Conservation (phyloP, 139 green algal species). For the Pleodorina starrii region DNA sequence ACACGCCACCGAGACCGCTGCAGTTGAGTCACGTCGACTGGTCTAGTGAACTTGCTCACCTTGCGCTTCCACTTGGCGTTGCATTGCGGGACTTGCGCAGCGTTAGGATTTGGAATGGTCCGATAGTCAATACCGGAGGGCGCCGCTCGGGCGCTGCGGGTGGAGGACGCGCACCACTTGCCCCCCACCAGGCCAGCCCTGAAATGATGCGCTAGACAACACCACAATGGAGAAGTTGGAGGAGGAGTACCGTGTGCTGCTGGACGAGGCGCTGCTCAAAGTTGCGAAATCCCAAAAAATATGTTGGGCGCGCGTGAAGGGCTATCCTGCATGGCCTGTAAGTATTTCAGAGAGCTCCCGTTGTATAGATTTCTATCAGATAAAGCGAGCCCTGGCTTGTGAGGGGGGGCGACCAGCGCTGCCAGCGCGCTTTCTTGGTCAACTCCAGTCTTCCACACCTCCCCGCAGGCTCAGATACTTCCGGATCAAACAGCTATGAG, state of each 20-base stretch:
- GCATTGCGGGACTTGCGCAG: neutral
- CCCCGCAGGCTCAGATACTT: constrained; percentile 57
- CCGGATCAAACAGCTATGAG: constrained; percentile 47
- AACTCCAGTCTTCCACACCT: too few species aligned
- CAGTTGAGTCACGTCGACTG: neutral
- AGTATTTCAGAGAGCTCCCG: constrained; percentile 44
- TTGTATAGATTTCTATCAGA: too few species aligned
- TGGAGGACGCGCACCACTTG: neutral
- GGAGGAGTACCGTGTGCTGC: neutral
- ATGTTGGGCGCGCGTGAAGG: constrained; percentile 80
- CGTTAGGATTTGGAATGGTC: neutral
- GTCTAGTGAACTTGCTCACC: too few species aligned
- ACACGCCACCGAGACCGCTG: too few species aligned
- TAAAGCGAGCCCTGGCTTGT: too few species aligned
- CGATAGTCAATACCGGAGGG: neutral
- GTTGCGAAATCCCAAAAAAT: constrained; percentile 50
- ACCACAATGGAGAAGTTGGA: neutral
- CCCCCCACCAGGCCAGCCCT: too few species aligned
- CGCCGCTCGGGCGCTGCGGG: neutral
- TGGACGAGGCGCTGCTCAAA: constrained; percentile 34
- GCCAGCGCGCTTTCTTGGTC: too few species aligned
- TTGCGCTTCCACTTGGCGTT: too few species aligned
- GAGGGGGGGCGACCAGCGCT: too few species aligned
- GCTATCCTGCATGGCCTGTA: constrained; percentile 87
- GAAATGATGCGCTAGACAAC: neutral